These are phyloP conservation scores for Phytopythium mirpurense DNA, from an alignment of 352 stramenopile species.

Conservation along the genomic window DNA sequence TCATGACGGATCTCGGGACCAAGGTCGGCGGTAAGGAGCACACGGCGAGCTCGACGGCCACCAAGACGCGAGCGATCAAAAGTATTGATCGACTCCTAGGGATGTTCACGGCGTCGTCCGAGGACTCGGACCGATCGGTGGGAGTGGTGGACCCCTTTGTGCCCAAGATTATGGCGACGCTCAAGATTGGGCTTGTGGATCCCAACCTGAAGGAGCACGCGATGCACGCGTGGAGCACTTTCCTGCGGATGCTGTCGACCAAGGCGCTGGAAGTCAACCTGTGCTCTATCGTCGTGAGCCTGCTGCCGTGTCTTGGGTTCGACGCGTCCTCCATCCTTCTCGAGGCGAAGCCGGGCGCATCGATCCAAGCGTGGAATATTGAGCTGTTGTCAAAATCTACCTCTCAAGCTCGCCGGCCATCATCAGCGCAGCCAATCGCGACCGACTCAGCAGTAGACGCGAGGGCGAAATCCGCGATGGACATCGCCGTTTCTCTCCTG, in stretches of 20 bases:
- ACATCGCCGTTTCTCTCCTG: slow-evolving; percentile 29
- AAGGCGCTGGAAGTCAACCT: slow-evolving; percentile 83
- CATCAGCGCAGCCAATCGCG: not conserved
- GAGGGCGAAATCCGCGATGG: slow-evolving; percentile 8
- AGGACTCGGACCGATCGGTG: slow-evolving; percentile 23
- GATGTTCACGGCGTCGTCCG: slow-evolving; percentile 35
- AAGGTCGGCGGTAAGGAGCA: slow-evolving; percentile 42
- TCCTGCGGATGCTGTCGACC: slow-evolving; percentile 70
- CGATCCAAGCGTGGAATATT: slow-evolving; percentile 25
- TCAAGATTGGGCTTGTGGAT: slow-evolving; percentile 74
- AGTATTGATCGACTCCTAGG: slow-evolving; percentile 70
- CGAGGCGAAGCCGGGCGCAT: slow-evolving; percentile 10
- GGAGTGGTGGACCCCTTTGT: slow-evolving; percentile 78
- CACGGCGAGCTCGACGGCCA: slow-evolving; percentile 15
- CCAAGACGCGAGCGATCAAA: slow-evolving; percentile 61
- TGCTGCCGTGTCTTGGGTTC: slow-evolving; percentile 66
- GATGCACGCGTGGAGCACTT: slow-evolving; percentile 72
- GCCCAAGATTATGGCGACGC: slow-evolving; percentile 86
- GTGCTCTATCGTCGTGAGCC: slow-evolving; percentile 82
- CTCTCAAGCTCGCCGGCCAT: not conserved
- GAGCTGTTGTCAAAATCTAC: slow-evolving; percentile 20
- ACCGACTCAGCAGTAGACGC: not conserved
- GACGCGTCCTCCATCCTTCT: slow-evolving; percentile 35
- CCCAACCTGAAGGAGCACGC: slow-evolving; percentile 45
- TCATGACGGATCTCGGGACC: slow-evolving; percentile 80